These are phyloP conservation scores for Pleoardoris graminearum DNA, from an alignment of 2,329 filamentous ascomycete species.

Conservation along the genomic window DNA sequence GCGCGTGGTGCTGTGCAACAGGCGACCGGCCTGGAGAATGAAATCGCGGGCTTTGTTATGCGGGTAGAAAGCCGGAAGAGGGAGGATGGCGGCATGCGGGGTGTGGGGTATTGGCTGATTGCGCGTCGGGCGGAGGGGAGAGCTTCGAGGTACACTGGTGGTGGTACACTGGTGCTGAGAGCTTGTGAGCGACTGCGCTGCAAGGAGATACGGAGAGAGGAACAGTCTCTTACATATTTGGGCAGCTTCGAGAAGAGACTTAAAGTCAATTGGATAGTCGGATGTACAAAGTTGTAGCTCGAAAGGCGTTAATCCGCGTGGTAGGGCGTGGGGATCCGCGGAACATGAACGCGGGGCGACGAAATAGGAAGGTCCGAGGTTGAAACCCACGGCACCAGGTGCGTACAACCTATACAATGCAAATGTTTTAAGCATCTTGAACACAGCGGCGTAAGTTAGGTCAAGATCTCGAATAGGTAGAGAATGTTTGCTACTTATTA, in stretches of 20 bases:
- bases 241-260: neutral
- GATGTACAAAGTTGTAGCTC: neutral
- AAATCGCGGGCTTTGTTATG: too few species aligned
- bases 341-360: neutral
- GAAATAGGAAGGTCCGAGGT: conserved; percentile 1
- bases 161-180: neutral
- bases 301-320: neutral
- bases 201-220: neutral
- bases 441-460: too few species aligned
- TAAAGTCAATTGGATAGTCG: neutral
- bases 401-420: too few species aligned
- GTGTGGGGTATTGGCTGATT: neutral
- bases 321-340: neutral
- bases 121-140: neutral
- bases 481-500: neutral
- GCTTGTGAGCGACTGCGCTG: neutral
- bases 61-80: neutral
- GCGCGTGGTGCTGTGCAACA: too few species aligned
- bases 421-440: too few species aligned
- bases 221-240: neutral
- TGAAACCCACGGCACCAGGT: too few species aligned
- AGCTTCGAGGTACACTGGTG: neutral
- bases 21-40: too few species aligned
- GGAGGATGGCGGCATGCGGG: conserved; percentile 1
- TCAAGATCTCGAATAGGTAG: too few species aligned